Base-by-base conservation (phyloP, 176 grass and related monocot species). In the Oryza meyeriana region DNA sequence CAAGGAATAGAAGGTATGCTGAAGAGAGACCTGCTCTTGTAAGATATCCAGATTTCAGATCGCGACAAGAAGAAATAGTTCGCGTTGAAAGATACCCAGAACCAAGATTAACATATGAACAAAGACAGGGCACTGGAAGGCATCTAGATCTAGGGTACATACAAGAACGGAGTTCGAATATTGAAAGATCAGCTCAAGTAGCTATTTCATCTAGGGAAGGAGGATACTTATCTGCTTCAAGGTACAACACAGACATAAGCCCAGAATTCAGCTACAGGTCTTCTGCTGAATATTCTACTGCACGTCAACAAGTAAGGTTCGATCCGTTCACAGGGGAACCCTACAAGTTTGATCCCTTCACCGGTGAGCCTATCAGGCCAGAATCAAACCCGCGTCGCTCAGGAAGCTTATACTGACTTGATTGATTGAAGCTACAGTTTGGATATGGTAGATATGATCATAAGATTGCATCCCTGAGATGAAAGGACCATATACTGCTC, bases 301-400 rank as follows among this genome's bases (percentile, higher is more conserved):
- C 85, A 18, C 82, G 58, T 6, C 84, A 74, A 25, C 88, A 90
- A 75, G 79, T 87, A 38, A 85, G 76, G 91, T 97, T 90, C 79
- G 91, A 94, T 94, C 91, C 91, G 7, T 94, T 92, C 82, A 97
- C 91, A 11, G 94, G 91, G 12, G 86, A 94, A 71, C 87, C 89
- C 12, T 97, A 90, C 87, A 97, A 84, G 63, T 97, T 94, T 73
- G 91, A 97, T 76, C 94, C 91, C 66, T 97, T 90, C 84, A 94
- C 94, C 0, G 94, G 91, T 39, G 87, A 92, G 39, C 87, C 84
- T 3, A 80, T 97, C 68, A 81, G 88, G 36, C 27, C 87, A 59
- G 79, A 84, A 40, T 63, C 71, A 25, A 81, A 72, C 72, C 48
- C 30, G 1, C n/a, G 26, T 52, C 85, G 55, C 73, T 70, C 85